A percentile compares a stretch with the other conserved stretches of the same genome.
phyloP scores from a whole-genome alignment of 2,329 filamentous ascomycete species.

The Paraconiothyrium brasiliense region DNA sequence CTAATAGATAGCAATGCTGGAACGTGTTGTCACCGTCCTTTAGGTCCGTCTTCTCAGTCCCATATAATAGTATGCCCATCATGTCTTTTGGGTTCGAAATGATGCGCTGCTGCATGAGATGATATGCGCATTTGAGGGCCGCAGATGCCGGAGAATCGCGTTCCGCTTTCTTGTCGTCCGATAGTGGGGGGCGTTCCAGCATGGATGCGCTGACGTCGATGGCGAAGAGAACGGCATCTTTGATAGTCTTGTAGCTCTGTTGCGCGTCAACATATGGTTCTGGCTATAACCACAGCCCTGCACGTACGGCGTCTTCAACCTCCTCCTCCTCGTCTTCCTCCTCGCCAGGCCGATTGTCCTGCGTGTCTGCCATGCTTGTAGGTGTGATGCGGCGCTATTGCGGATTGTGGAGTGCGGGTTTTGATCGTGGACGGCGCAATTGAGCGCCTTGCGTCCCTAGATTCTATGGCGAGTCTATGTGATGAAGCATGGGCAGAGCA shows the following conservation, averaged over 20 bases:
- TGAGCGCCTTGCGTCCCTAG: background rate
- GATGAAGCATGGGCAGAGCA: background rate
- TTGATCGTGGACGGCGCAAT: background rate
- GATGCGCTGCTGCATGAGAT: conserved; percentile 97
- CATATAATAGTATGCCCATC: conserved; percentile 94
- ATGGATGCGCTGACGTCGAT: conserved; percentile 92
- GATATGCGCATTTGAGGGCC: conserved; percentile 91
- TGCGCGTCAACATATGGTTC: conserved; percentile 20
- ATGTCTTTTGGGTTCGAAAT: conserved; percentile 96
- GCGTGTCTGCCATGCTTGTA: conserved; percentile 42
- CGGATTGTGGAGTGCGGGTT: background rate
- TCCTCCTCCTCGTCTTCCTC: conserved; percentile 76
- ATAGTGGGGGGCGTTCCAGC: conserved; percentile 72
- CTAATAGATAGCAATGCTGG: conserved; percentile 91
- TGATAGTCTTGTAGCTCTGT: conserved; percentile 84
- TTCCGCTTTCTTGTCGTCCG: conserved; percentile 74
- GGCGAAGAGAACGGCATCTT: conserved; percentile 97
- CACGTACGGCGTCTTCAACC: conserved; percentile 69
- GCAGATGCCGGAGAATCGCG: conserved; percentile 81
- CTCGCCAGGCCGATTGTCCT: conserved; percentile 46
- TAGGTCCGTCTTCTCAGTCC: conserved; percentile 76
- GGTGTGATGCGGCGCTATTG: conserved; percentile 2
- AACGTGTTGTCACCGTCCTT: conserved; percentile 67
- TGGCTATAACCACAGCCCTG: background rate
- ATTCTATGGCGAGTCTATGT: background rate